Conservation (phyloP, 345 rosid genomes). For the Arabis alpina region DNA sequence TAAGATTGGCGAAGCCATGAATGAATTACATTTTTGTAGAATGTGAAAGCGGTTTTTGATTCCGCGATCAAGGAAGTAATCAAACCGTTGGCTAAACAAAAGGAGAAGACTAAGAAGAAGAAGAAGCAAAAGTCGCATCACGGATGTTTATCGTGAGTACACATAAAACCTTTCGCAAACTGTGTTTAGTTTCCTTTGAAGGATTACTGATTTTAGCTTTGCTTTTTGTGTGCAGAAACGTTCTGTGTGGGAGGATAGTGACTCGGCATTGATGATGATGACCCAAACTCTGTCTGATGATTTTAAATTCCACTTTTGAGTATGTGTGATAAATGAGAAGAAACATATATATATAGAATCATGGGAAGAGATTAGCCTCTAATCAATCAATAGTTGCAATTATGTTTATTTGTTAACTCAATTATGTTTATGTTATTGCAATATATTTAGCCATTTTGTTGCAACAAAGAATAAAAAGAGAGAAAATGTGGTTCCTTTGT, state of each 20-base stretch:
- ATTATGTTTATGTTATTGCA: slow-evolving; percentile 32
- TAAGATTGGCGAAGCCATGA: neutral
- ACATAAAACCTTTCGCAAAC: slow-evolving; percentile 22
- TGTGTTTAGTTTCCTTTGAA: slow-evolving; percentile 7
- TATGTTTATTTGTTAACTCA: slow-evolving; percentile 12
- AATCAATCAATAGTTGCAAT: slow-evolving; percentile 31
- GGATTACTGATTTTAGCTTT: slow-evolving; percentile 19
- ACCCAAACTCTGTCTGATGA: slow-evolving; percentile 22
- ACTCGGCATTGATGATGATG: slow-evolving; percentile 36
- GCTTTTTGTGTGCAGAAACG: slow-evolving; percentile 34
- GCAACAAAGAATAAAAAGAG: slow-evolving; percentile 5
- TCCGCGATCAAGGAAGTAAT: slow-evolving; percentile 92
- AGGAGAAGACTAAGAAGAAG: slow-evolving; percentile 66
- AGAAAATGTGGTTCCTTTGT: slow-evolving; percentile 8
- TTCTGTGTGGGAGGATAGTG: slow-evolving; percentile 45
- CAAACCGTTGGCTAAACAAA: slow-evolving; percentile 74
- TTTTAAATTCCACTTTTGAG: slow-evolving; percentile 28
- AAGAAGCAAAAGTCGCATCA: slow-evolving; percentile 52
- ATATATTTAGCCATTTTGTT: slow-evolving; percentile 33
- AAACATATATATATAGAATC: slow-evolving; percentile 31
- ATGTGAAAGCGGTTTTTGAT: slow-evolving; percentile 95
- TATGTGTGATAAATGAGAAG: slow-evolving; percentile 35
- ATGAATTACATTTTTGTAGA: slow-evolving; percentile 51
- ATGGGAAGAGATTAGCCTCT: slow-evolving; percentile 40
- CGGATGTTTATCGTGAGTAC: slow-evolving; percentile 81